These are phyloP conservation scores for Hericium erinaceus DNA, from an alignment of 768 basidiomycete genomes.

Conservation along the genomic window DNA sequence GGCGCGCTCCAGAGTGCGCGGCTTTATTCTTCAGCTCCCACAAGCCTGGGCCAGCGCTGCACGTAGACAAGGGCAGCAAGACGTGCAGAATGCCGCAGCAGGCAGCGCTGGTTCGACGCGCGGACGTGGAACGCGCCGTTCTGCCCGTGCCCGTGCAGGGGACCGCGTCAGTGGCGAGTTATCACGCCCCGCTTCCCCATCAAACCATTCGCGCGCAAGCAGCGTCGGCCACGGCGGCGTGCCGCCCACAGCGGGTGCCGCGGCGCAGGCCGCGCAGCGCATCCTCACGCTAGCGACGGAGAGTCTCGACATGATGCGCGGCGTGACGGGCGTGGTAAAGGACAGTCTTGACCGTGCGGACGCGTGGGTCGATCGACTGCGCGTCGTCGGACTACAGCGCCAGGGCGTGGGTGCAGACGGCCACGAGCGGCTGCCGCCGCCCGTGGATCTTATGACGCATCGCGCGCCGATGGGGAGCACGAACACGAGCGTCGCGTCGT, in stretches of 20 bases:
- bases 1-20: conserved; percentile 61
- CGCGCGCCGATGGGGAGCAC: conserved; percentile 9
- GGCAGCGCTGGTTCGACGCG: conserved; percentile 14
- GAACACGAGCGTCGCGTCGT: conserved; percentile 7
- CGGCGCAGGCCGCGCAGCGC: conserved; percentile 67
- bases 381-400: conserved; percentile 69
- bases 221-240: conserved; percentile 23
- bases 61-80: conserved; percentile 4
- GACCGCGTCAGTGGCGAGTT: conserved; percentile 10
- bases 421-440: conserved; percentile 1
- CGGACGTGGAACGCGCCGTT: conserved; percentile 12
- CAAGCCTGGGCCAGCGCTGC: conserved; percentile 62
- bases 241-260: conserved; percentile 39
- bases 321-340: conserved; percentile 80
- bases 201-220: conserved; percentile 17
- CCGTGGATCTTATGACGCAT: conserved; percentile 7
- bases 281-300: conserved; percentile 82
- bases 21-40: conserved; percentile 74
- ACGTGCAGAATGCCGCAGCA: conserved; percentile 7
- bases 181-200: conserved; percentile 23
- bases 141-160: conserved; percentile 1
- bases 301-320: conserved; percentile 87
- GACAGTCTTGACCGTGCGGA: conserved; percentile 85
- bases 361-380: conserved; percentile 80
- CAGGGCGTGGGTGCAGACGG: conserved; percentile 14